Evolutionary conservation across 345 rosid species (phyloP).

Genomic region (Noccaea bulbosa): DNA sequence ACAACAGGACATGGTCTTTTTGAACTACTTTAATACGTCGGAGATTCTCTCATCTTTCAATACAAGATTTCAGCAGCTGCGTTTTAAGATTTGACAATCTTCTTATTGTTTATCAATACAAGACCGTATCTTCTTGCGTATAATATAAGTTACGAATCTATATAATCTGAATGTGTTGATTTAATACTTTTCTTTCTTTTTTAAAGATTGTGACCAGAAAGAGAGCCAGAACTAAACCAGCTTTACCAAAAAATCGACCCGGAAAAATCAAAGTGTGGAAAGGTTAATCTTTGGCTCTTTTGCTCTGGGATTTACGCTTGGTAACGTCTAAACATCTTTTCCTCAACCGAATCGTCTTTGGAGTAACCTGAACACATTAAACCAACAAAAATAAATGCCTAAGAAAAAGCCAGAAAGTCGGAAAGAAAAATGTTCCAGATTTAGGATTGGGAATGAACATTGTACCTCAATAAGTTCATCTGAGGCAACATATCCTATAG

Average conservation of each 20-base stretch:
- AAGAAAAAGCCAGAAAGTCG: neutral
- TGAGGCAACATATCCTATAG: slow-evolving; percentile 92
- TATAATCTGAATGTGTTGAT: slow-evolving; percentile 28
- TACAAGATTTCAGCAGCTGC: no score
- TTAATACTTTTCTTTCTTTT: slow-evolving; percentile 15
- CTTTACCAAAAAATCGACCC: slow-evolving; percentile 11
- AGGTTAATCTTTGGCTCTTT: slow-evolving; percentile 69
- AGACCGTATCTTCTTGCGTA: slow-evolving; percentile 39
- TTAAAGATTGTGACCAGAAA: slow-evolving; percentile 24
- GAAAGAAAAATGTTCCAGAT: slow-evolving; percentile 1
- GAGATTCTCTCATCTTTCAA: no score
- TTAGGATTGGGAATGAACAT: neutral
- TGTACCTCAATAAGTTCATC: slow-evolving; percentile 97
- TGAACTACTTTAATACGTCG: no score
- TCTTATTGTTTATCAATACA: slow-evolving; percentile 31
- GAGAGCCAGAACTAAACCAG: slow-evolving; percentile 18
- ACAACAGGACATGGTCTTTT: no score
- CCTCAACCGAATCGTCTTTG: slow-evolving; percentile 82
- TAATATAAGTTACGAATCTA: slow-evolving; percentile 40
- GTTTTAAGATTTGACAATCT: neutral
- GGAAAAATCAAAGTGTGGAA: slow-evolving; percentile 8
- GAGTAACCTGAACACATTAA: slow-evolving; percentile 71
- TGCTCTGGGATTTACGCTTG: slow-evolving; percentile 89
- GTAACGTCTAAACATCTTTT: slow-evolving; percentile 87
- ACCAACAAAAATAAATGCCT: slow-evolving; percentile 2